Evolutionary conservation across 177 flowering plant species (phyloP), one percentile per base, ranked within the genome.

Genomic region (Vitis hybrid): DNA sequence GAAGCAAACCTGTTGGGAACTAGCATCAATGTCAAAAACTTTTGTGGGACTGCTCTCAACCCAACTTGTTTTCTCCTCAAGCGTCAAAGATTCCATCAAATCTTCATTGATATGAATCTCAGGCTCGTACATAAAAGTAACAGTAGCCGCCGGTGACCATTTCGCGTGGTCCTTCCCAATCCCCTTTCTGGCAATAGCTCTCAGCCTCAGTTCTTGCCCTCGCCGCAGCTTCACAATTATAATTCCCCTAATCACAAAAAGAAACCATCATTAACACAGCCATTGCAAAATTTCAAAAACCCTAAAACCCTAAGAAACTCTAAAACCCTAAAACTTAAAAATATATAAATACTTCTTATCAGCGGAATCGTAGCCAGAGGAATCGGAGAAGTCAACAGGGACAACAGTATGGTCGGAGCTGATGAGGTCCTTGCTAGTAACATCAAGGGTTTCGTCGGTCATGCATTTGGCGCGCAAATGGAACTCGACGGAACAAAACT

Each of bases 61-160:
- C 84, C 86, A 88, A 40, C 74, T 75, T 56, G 63, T 72, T 71
- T 94, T 94, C 75, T 94, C 91, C 62, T 88, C 97, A 27, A 88
- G 85, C 4, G 90, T 56, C 66, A 92, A 74, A 12, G 82, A 84
- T 66, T 85, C 93, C 97, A 93, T 93, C 83, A 91, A 6, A 30
- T 90, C 94, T 61, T 93, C 92, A 75, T 91, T 90, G 75, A 93
- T 86, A 62, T 82, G 84, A 65, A 91, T 93, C 21, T 84, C 90
- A 3, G 98, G 98, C 68, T 92, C 97, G 77, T 88, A 90, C 97
- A 94, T 91, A 75, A 92, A 94, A 19, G 97, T 91, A 11, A 94
- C 98, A 55, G 97, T 94, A 5, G 98, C 95, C 52, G 97, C 97
- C 74, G 98, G 97, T 19, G 97, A 91, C 98, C 97, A 92, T 75